A percentile compares a stretch with the other conserved stretches of the same genome.
Evolutionary conservation across 2,329 filamentous ascomycete genomes (phyloP).

Genomic region (Colletotrichum coccodes): DNA sequence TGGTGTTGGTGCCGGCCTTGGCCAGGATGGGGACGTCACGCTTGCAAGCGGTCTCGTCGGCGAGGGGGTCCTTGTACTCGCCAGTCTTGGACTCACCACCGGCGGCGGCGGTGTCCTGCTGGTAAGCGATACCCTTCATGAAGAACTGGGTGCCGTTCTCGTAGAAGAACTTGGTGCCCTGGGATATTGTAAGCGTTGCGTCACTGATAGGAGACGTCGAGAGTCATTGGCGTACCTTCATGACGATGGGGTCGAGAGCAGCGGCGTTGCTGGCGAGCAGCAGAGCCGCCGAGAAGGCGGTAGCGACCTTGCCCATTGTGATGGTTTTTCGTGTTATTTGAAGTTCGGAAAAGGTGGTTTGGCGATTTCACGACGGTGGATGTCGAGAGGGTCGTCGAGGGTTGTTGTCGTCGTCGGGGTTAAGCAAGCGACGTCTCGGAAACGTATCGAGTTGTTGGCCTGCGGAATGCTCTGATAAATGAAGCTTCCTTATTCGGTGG

Average conservation of each 20-base stretch:
- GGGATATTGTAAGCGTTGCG: slow-evolving; percentile 34
- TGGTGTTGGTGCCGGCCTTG: slow-evolving; percentile 86
- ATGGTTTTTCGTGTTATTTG: neutral
- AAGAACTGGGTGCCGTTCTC: slow-evolving; percentile 76
- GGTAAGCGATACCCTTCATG: slow-evolving; percentile 95
- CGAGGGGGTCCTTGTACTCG: slow-evolving; percentile 84
- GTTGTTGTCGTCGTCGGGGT: neutral
- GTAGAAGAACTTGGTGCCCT: slow-evolving; percentile 91
- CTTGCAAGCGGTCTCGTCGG: slow-evolving; percentile 76
- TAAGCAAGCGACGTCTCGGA: too few species aligned
- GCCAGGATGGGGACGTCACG: slow-evolving; percentile 87
- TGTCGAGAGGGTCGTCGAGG: too few species aligned
- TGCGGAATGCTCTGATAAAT: neutral
- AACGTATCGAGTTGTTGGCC: too few species aligned
- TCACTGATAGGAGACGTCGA: neutral
- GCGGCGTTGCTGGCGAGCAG: slow-evolving; percentile 53
- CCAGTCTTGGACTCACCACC: slow-evolving; percentile 58
- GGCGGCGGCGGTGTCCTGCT: slow-evolving; percentile 76
- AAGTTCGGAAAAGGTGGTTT: neutral
- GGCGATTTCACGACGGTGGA: neutral
- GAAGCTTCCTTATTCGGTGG: neutral
- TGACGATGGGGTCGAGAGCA: slow-evolving; percentile 68
- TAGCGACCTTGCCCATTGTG: slow-evolving; percentile 30
- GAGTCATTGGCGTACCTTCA: slow-evolving; percentile 67
- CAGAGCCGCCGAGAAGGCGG: slow-evolving; percentile 49